Evolutionary conservation across 371 early-diverging fungal species (phyloP).

Genomic region (Mortierella sp.): DNA sequence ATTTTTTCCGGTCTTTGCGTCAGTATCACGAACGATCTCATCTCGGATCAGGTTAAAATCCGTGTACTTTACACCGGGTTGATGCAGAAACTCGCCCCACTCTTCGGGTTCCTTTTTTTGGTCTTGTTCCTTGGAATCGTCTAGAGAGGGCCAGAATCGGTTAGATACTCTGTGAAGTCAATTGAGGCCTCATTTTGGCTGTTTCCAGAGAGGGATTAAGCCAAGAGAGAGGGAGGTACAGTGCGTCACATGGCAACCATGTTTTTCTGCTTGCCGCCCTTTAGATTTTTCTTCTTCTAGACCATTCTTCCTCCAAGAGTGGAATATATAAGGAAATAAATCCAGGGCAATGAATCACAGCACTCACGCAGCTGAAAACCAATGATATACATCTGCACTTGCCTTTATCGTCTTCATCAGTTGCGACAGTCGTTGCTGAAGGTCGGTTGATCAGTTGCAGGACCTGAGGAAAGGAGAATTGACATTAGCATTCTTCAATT

Average conservation of each 20-base stretch:
- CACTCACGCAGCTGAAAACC: not conserved
- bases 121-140: not conserved
- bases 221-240: not conserved
- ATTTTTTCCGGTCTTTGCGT: slow-evolving; percentile 92
- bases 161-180: not conserved
- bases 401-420: slow-evolving; percentile 46
- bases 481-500: slow-evolving; percentile 1
- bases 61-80: slow-evolving; percentile 93
- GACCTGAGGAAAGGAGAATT: slow-evolving; percentile 61
- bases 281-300: slow-evolving; percentile 5
- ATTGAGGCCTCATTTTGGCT: not conserved
- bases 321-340: not conserved
- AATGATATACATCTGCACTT: slow-evolving; percentile 6
- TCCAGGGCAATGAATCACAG: too few species aligned
- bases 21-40: slow-evolving; percentile 94
- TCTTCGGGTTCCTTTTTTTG: slow-evolving; percentile 80
- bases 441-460: slow-evolving; percentile 97
- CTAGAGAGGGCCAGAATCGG: not conserved
- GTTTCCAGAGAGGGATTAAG: not conserved
- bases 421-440: slow-evolving; percentile 54
- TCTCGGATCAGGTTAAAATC: slow-evolving; percentile 96
- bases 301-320: slow-evolving; percentile 1
- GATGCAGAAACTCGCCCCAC: slow-evolving; percentile 97
- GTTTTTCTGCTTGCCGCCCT: not conserved
- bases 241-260: not conserved